Base-by-base conservation (phyloP, 805 yeast genomes). In the Spathaspora gorwiae region DNA sequence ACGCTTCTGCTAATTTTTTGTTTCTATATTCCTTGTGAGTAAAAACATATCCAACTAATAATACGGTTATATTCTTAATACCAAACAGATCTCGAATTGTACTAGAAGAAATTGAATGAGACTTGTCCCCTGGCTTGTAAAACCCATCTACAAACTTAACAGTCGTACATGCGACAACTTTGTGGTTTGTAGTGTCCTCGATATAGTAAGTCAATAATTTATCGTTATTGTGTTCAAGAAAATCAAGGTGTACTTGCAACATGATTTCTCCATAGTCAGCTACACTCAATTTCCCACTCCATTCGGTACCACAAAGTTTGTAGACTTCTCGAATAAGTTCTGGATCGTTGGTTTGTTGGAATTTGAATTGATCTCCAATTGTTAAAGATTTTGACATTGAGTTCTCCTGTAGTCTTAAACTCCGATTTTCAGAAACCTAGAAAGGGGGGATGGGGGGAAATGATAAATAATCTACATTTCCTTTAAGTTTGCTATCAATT, bases 71-170 rank as follows among this genome's bases (percentile, higher is more conserved):
- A 40, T 55, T 54, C n/a, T 56, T 53, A 6, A 69, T 68, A 0
- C 73, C 73, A 43, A 67, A 54, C 36, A 54, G 44, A 3, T 50
- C 35, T 1, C 70, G 62, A 44, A 66, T 66, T 1, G 73, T 71
- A 11, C 54, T 47, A 3, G 64, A 53, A 1, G 62, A 47, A 8
- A 65, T 54, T 9, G 59, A 63, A 15, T 45, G 44, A 14, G 59
- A 50, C 11, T 56, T 53, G 35, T 56, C 61, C 5, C 59, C 55
- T 12, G 59, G 66, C 41, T 64, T 65, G 39, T 47, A 65, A 30
- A 63, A 58, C 0, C 66, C 72, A 37, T 55, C 53, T 15, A 49
- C 50, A 27, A 56, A 55, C 10, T 48, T 57, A 6, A 68, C 63
- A 1, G 56, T 46, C 6, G 56, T 49, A 11, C 54, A 45, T 14